Conservation (phyloP, 768 basidiomycete genomes). For the Boletus subparvulus region DNA sequence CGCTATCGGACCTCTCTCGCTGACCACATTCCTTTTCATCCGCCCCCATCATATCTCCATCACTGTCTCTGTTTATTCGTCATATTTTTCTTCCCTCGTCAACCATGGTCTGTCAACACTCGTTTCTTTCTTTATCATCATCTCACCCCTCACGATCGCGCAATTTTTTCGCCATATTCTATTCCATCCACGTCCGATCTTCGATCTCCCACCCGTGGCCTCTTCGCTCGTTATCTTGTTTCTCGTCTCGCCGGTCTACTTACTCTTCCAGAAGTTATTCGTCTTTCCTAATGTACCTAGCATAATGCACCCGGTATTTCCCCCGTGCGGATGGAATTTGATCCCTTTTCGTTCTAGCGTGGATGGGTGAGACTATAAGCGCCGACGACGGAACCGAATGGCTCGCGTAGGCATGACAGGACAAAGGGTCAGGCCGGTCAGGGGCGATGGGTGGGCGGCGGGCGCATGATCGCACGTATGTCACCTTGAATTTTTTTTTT, state of each 20-base stretch:
- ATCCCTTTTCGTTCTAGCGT: background rate
- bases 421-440: background rate
- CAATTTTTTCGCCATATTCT: background rate
- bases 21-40: constrained; percentile 6
- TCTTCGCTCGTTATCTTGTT: background rate
- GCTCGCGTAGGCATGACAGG: background rate
- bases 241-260: background rate
- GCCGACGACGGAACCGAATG: background rate
- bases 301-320: constrained; percentile 22
- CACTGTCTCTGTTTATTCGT: constrained; percentile 1
- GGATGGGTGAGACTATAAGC: too few species aligned
- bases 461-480: background rate
- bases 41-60: constrained; percentile 5
- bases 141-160: background rate
- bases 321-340: background rate
- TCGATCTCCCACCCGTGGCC: background rate
- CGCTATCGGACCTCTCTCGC: constrained; percentile 13
- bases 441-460: background rate
- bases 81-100: constrained; percentile 10
- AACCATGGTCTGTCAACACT: background rate
- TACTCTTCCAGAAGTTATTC: background rate
- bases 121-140: background rate
- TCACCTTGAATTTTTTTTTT: background rate
- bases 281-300: constrained; percentile 21
- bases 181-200: background rate